Conservation (phyloP, 1,284 basidiomycete genomes). For the Coniferiporia sulphurascens region DNA sequence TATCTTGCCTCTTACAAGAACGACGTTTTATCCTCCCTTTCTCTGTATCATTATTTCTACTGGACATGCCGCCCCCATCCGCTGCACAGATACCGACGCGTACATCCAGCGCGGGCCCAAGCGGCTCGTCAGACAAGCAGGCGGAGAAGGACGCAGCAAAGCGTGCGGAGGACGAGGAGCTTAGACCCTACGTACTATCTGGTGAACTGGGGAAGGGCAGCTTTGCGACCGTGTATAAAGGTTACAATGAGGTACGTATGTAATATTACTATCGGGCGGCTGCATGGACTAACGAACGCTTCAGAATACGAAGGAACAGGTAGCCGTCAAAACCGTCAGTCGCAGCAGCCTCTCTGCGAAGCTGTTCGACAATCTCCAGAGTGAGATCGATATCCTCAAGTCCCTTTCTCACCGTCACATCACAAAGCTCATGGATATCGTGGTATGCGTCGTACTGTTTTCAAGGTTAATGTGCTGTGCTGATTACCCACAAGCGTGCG, state of each 20-base stretch:
- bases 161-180: conserved; percentile 53
- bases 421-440: conserved; percentile 89
- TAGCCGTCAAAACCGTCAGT: conserved; percentile 96
- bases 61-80: conserved; percentile 8
- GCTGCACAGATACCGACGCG: conserved; percentile 1
- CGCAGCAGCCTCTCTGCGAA: conserved; percentile 87
- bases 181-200: conserved; percentile 69
- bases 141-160: conserved; percentile 2
- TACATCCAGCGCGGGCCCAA: neutral
- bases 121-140: neutral
- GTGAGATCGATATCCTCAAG: conserved; percentile 97
- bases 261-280: neutral
- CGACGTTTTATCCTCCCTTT: neutral
- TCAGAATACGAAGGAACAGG: conserved; percentile 70
- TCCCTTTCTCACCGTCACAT: conserved; percentile 91
- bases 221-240: conserved; percentile 95
- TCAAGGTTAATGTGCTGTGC: conserved; percentile 1
- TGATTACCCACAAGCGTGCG: conserved; percentile 57
- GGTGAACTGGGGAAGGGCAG: conserved; percentile 81
- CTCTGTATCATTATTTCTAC: neutral
- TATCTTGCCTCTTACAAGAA: neutral
- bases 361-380: conserved; percentile 94
- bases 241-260: conserved; percentile 74
- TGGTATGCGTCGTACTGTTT: conserved; percentile 45
- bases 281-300: neutral